Evolutionary conservation across 2,329 filamentous ascomycete genomes (phyloP).

Genomic region (Xylariomycetidae sp.): DNA sequence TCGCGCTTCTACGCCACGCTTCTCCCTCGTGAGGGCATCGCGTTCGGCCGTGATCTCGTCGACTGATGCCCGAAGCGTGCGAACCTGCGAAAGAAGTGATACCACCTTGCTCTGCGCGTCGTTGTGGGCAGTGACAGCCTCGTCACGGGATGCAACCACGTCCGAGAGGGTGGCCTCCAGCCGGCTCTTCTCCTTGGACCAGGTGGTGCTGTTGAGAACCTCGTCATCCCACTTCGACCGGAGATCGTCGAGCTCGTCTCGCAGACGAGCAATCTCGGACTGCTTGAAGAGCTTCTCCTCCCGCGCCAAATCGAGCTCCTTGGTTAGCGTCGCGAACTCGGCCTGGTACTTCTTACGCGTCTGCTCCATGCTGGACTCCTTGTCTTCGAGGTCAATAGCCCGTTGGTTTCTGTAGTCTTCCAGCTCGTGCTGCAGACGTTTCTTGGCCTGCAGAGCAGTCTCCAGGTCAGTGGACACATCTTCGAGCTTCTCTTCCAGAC

Average conservation of each 20-base stretch:
- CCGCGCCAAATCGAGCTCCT: conserved; percentile 87
- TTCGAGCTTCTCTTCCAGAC: conserved; percentile 84
- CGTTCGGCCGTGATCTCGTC: conserved; percentile 84
- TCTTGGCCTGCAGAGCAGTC: conserved; percentile 80
- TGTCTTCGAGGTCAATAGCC: conserved; percentile 94
- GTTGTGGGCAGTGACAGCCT: conserved; percentile 87
- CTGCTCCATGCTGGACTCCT: conserved; percentile 92
- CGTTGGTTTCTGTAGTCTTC: conserved; percentile 95
- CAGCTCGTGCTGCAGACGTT: conserved; percentile 90
- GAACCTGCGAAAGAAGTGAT: conserved; percentile 81
- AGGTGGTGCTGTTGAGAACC: conserved; percentile 93
- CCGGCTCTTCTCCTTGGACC: conserved; percentile 95
- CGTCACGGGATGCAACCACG: conserved; percentile 84
- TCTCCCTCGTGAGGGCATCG: conserved; percentile 79
- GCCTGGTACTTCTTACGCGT: conserved; percentile 95
- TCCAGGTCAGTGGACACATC: conserved; percentile 88
- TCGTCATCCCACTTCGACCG: conserved; percentile 98
- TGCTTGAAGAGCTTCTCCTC: conserved; percentile 84
- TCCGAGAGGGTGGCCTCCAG: conserved; percentile 86
- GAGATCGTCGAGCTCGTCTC: conserved; percentile 93
- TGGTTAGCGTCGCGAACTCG: conserved; percentile 82
- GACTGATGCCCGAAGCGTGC: conserved; percentile 72
- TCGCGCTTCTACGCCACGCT: conserved; percentile 79
- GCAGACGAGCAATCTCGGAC: conserved; percentile 76
- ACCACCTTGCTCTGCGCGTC: conserved; percentile 93